Evolutionary conservation across 352 stramenopile species (phyloP).

Genomic region (Sclerospora graminicola): DNA sequence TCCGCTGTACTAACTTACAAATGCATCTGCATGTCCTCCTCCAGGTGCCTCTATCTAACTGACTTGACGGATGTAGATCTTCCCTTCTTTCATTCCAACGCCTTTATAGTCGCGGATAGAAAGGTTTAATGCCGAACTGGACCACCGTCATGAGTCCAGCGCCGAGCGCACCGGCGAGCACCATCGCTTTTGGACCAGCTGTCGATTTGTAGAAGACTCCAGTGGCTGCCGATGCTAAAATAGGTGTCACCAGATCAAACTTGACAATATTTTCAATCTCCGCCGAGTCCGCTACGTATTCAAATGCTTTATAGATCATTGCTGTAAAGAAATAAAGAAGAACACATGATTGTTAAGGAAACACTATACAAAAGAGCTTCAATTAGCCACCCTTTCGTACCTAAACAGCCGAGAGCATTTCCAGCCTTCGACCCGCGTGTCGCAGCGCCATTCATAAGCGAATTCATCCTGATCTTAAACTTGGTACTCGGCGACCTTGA

Average conservation of each 20-base stretch:
- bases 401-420: conserved; percentile 73
- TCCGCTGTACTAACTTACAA: no score
- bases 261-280: conserved; percentile 79
- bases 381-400: conserved; percentile 13
- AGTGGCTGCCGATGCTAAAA: conserved; percentile 70
- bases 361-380: not conserved
- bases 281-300: conserved; percentile 66
- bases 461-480: conserved; percentile 86
- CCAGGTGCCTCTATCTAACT: no score
- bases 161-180: conserved; percentile 69
- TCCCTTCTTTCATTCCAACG: no score
- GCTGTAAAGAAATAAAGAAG: conserved; percentile 22
- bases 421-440: conserved; percentile 75
- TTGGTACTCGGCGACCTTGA: conserved; percentile 66
- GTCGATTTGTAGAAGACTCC: conserved; percentile 85
- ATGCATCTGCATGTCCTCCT: no score
- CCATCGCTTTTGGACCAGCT: conserved; percentile 71
- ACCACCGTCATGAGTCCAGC: conserved; percentile 75
- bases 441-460: conserved; percentile 77
- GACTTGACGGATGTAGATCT: no score
- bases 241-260: conserved; percentile 76
- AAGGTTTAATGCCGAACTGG: conserved; percentile 81
- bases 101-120: conserved; percentile 68
- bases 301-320: conserved; percentile 83
- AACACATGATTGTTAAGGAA: conserved; percentile 9